A percentile compares a stretch with the other conserved stretches of the same genome.
These are phyloP conservation scores for Niebla homalea DNA, from an alignment of 495 filamentous ascomycete genomes.

Conservation along the genomic window DNA sequence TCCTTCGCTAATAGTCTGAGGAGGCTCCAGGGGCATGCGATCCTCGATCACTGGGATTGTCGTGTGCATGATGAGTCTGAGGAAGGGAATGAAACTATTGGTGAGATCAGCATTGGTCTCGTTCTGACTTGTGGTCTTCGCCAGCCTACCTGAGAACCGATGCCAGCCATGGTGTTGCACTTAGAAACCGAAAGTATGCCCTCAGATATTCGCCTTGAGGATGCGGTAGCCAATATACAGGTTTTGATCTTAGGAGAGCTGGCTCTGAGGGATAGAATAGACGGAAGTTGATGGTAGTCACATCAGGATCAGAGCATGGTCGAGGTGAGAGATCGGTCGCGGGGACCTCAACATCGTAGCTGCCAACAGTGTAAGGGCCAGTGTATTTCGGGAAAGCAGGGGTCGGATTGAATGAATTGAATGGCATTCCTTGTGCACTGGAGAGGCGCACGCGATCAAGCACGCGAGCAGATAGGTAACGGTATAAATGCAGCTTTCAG, in stretches of 20 bases:
- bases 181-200: slow-evolving; percentile 56
- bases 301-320: slow-evolving; percentile 33
- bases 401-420: slow-evolving; percentile 13
- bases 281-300: slow-evolving; percentile 57
- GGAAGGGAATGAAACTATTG: slow-evolving; percentile 39
- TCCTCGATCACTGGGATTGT: slow-evolving; percentile 42
- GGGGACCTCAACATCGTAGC: slow-evolving; percentile 61
- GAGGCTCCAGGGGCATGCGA: slow-evolving; percentile 28
- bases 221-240: slow-evolving; percentile 55
- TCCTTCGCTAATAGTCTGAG: slow-evolving; percentile 16
- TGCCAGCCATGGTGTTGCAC: slow-evolving; percentile 26
- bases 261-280: slow-evolving; percentile 58
- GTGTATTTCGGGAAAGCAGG: slow-evolving; percentile 55
- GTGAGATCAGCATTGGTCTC: not conserved
- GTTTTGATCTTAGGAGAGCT: slow-evolving; percentile 20
- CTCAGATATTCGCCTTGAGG: slow-evolving; percentile 56
- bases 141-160: slow-evolving; percentile 2
- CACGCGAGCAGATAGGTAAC: not conserved
- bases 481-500: no score
- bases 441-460: slow-evolving; percentile 3
- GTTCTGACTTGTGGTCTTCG: not conserved
- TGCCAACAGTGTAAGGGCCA: slow-evolving; percentile 61
- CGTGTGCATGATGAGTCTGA: slow-evolving; percentile 50
- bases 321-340: slow-evolving; percentile 42
- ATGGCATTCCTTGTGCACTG: slow-evolving; percentile 1